These are phyloP conservation scores for Myrmaecium sp. DNA, from an alignment of 2,329 filamentous ascomycete species.

Conservation along the genomic window DNA sequence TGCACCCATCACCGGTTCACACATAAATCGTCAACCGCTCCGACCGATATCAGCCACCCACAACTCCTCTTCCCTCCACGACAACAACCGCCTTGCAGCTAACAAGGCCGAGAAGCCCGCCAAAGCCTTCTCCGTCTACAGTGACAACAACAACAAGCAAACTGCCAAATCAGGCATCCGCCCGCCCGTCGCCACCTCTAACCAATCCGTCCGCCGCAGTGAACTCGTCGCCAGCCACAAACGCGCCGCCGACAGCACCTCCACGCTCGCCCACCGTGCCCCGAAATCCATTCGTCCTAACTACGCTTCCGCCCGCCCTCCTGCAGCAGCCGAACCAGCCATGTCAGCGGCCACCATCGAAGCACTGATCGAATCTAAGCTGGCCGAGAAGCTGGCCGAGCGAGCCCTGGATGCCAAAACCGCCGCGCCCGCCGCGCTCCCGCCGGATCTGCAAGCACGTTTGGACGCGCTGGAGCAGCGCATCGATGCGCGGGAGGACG, in stretches of 20 bases:
- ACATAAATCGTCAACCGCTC: conserved; percentile 53
- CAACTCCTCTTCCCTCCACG: no score
- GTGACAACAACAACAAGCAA: conserved; percentile 45
- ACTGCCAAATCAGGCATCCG: conserved; percentile 9
- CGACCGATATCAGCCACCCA: conserved; percentile 59
- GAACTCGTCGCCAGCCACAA: no score
- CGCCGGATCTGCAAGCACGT: conserved; percentile 62
- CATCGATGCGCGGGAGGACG: conserved; percentile 57
- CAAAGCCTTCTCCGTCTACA: conserved; percentile 77
- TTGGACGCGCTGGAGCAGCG: conserved; percentile 73
- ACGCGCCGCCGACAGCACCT: conserved; percentile 11
- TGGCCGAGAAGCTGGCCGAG: conserved; percentile 75
- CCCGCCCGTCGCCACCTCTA: conserved; percentile 17
- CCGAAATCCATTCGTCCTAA: conserved; percentile 13
- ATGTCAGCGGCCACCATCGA: conserved; percentile 57
- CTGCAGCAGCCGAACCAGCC: conserved; percentile 12
- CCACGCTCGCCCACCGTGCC: conserved; percentile 12
- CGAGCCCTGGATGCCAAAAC: conserved; percentile 43
- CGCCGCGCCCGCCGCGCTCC: conserved; percentile 34
- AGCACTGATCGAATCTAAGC: conserved; percentile 80
- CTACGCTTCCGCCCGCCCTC: conserved; percentile 10
- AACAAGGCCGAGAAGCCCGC: conserved; percentile 48
- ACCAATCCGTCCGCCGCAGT: no score
- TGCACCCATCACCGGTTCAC: conserved; percentile 17
- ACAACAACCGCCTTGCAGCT: conserved; percentile 35